phyloP scores from a whole-genome alignment of 2,329 filamentous ascomycete species.

The Lachnellula arida region DNA sequence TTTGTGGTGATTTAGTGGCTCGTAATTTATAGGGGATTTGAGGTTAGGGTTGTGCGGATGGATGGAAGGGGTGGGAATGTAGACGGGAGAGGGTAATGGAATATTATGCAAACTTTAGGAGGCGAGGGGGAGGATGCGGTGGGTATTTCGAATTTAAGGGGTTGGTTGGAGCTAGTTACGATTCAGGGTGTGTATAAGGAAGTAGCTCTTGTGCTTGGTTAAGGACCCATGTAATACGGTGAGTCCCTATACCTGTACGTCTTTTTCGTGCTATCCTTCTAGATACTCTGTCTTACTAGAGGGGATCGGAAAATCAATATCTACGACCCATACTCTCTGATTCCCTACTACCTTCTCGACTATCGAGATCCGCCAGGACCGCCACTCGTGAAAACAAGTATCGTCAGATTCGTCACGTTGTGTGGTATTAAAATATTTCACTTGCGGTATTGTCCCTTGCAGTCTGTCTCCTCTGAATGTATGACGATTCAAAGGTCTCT shows the following conservation, averaged over 20 bases:
- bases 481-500: background rate
- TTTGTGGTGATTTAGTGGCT: background rate
- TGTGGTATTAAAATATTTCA: no score
- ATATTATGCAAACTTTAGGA: no score
- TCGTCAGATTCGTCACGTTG: no score
- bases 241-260: no score
- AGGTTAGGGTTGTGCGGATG: background rate
- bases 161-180: no score
- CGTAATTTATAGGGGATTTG: background rate
- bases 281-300: no score
- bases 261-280: no score
- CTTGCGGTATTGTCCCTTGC: background rate
- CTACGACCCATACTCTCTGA: conserved; percentile 7
- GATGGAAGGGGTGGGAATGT: background rate
- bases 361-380: conserved; percentile 11
- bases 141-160: no score
- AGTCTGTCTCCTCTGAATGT: conserved; percentile 5
- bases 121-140: background rate
- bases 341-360: background rate
- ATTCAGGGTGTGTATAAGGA: no score
- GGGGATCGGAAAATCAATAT: background rate
- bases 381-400: no score
- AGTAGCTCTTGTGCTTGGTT: no score
- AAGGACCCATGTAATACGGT: no score
- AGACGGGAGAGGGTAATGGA: background rate